Conservation (phyloP, 2,329 filamentous ascomycete species). For the Didymella exigua region DNA sequence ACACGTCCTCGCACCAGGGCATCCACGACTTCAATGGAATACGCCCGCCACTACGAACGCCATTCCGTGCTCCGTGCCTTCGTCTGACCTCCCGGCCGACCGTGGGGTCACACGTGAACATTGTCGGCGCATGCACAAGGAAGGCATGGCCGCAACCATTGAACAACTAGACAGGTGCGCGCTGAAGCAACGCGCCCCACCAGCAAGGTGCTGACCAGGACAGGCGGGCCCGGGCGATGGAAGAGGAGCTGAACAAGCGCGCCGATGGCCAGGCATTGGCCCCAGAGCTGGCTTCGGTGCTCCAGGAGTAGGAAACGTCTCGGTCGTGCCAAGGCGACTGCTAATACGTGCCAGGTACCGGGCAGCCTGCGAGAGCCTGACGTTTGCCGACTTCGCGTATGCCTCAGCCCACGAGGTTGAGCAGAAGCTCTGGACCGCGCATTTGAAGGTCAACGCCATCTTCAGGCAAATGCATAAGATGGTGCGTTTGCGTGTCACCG, state of each 20-base stretch:
- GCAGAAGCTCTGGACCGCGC: constrained; percentile 75
- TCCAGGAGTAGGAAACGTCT: constrained; percentile 35
- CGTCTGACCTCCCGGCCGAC: constrained; percentile 63
- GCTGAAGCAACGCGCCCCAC: neutral
- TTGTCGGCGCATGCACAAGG: constrained; percentile 25
- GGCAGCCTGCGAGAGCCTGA: constrained; percentile 70
- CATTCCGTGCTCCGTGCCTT: constrained; percentile 56
- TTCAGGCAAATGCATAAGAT: constrained; percentile 67
- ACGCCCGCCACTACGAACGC: constrained; percentile 55
- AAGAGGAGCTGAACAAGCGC: constrained; percentile 57
- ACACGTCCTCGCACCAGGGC: constrained; percentile 43
- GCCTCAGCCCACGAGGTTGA: constrained; percentile 70
- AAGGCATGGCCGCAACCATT: constrained; percentile 54
- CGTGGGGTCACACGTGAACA: constrained; percentile 55
- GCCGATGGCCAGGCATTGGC: constrained; percentile 57
- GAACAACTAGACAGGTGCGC: constrained; percentile 60
- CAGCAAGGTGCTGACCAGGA: constrained; percentile 28
- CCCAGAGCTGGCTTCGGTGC: constrained; percentile 55
- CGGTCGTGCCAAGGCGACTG: constrained; percentile 9
- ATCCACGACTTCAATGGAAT: constrained; percentile 61
- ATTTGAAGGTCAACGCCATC: constrained; percentile 76
- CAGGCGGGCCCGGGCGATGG: constrained; percentile 54
- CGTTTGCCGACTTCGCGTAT: constrained; percentile 74
- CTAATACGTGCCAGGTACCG: constrained; percentile 63
- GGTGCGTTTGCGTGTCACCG: constrained; percentile 19